Base-by-base conservation (phyloP, 805 yeast species). In the Candida coleopterorum region DNA sequence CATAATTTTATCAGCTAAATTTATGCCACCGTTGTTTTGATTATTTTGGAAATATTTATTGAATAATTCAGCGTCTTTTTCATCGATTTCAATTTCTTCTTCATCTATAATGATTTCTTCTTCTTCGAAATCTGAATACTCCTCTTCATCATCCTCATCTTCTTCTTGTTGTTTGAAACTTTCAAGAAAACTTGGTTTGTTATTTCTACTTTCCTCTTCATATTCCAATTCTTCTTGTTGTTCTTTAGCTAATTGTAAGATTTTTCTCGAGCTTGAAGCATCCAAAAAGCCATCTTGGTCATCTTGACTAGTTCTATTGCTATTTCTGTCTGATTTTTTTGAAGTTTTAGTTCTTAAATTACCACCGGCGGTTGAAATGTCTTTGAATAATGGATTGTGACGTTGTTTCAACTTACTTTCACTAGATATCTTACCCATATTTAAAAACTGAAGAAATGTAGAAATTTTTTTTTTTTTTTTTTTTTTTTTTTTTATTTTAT, bases 1-100 rank as follows among this genome's bases (percentile, higher is more conserved):
- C 84, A 90, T 74, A 48, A 93, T 88, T 53, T 88, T 87, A 59
- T 93, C 98, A 18, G 96, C 97, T 49, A 93, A 68, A 48, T 82
- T 84, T 51, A 77, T 70, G 37, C 81, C 62, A 24, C 75, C 38
- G 55, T 55, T n/a, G 46, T 39, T 12, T 11, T 41, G 39, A 25
- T 45, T 41, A 16, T 41, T 25, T 42, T 75, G 74, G 49, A 85
- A 75, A 48, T 85, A 89, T 40, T 79, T 74, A 45, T 88, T 88
- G 59, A 89, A 88, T 55, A 93, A 60, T 31, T 79, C 90, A 9
- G 87, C 82, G 48, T 93, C 97, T 37, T 79, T 81, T 40, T 80
- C 90, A 49, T 84, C 84, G 7, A 85, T 75, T 43, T 77, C 82
- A 23, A 75, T 52, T 35, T 79, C 85, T 47, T 77, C 85, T 40